Conservation (phyloP, 202 grass and related monocot genomes). For the Tripidium arundinaceum region DNA sequence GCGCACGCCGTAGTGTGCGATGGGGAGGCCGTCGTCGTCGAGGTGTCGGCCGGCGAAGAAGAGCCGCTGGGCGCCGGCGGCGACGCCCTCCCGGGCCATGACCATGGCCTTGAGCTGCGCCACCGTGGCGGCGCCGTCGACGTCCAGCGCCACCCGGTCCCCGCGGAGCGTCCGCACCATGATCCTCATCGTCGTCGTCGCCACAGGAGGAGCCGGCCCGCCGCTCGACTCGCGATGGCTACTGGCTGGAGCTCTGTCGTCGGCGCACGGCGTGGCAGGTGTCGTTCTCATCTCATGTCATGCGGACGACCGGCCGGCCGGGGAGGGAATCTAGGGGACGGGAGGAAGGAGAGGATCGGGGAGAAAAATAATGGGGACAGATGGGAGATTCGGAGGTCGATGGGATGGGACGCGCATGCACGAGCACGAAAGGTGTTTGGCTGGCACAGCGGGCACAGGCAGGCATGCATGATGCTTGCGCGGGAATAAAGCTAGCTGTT, state of each 20-base stretch:
- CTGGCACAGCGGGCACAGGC: background rate
- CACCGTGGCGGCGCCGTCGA: slow-evolving; percentile 27
- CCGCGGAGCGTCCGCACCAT: slow-evolving; percentile 50
- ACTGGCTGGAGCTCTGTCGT: background rate
- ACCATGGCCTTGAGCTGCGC: slow-evolving; percentile 42
- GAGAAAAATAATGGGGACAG: background rate
- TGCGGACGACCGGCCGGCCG: too few species aligned
- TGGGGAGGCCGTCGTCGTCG: slow-evolving; percentile 22
- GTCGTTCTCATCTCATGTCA: background rate
- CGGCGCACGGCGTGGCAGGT: background rate
- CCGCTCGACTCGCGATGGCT: background rate
- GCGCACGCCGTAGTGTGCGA: slow-evolving; percentile 28
- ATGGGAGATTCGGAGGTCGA: background rate
- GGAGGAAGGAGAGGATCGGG: background rate
- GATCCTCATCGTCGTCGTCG: slow-evolving; percentile 31
- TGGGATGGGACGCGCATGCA: slow-evolving; percentile 2
- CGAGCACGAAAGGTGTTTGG: background rate
- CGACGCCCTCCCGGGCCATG: slow-evolving; percentile 29
- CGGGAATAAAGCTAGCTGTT: slow-evolving; percentile 43
- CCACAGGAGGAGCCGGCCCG: background rate
- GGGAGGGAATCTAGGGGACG: background rate
- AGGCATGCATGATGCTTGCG: background rate
- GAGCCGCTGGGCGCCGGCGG: slow-evolving; percentile 23
- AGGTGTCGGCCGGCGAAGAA: slow-evolving; percentile 45
- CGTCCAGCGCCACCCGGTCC: slow-evolving; percentile 45